Conservation (phyloP, 2,329 filamentous ascomycete species). For the Fusarium phyllophilum region DNA sequence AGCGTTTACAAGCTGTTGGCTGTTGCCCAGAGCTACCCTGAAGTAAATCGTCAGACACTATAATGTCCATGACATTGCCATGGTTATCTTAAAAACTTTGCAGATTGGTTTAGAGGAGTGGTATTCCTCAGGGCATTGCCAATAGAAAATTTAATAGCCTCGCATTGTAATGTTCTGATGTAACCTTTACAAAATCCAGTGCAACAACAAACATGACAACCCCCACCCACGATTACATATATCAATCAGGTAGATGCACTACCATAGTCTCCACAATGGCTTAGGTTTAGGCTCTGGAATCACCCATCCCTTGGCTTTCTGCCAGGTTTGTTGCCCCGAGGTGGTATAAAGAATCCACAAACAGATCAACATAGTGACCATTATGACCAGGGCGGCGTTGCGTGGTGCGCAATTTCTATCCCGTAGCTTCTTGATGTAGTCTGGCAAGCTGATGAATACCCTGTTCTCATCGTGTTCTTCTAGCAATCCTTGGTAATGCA, state of each 20-base stretch:
- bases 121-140: neutral
- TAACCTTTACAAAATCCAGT: slow-evolving; percentile 1
- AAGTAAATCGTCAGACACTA: neutral
- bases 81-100: neutral
- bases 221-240: slow-evolving; percentile 6
- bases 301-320: neutral
- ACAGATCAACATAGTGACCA: slow-evolving; percentile 7
- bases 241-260: neutral
- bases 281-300: neutral
- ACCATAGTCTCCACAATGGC: neutral
- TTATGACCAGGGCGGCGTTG: slow-evolving; percentile 15
- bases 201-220: neutral
- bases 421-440: slow-evolving; percentile 35
- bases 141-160: too few relatives aligned
- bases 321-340: slow-evolving; percentile 18
- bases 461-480: slow-evolving; percentile 37
- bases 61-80: neutral
- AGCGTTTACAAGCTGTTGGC: neutral
- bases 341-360: slow-evolving; percentile 10
- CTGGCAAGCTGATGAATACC: slow-evolving; percentile 28
- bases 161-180: neutral
- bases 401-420: slow-evolving; percentile 21
- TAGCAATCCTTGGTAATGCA: slow-evolving; percentile 45
- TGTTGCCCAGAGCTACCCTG: neutral
- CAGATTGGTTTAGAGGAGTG: too few relatives aligned